Evolutionary conservation across 306 rosid species (phyloP).

Genomic region (Dalbergia cultrata): DNA sequence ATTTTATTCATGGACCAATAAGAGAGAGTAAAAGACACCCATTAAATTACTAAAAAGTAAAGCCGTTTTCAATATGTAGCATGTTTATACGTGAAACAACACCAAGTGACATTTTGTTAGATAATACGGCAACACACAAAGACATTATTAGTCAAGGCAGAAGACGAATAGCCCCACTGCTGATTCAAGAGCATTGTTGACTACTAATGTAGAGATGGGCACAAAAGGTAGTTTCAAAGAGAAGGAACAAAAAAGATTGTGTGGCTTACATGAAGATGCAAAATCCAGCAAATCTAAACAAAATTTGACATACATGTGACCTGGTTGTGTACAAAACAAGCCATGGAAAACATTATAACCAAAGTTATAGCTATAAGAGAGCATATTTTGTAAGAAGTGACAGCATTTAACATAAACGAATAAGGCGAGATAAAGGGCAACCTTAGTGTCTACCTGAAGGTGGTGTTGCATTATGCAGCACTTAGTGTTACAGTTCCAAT

Average conservation of each 20-base stretch:
- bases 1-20: background rate
- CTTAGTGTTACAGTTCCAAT: conserved; percentile 55
- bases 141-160: background rate
- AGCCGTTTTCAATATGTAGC: too few relatives aligned
- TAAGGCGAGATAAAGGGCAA: background rate
- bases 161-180: background rate
- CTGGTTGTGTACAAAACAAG: background rate
- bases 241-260: background rate
- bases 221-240: conserved; percentile 3
- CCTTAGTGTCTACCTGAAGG: conserved; percentile 48
- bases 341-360: too few relatives aligned
- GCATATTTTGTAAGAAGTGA: too few relatives aligned
- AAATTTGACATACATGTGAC: conserved; percentile 3
- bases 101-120: background rate
- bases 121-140: background rate
- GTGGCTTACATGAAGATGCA: conserved; percentile 26
- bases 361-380: too few relatives aligned
- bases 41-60: too few relatives aligned
- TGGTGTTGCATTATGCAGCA: conserved; percentile 38
- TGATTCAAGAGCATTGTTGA: background rate
- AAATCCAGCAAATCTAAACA: conserved; percentile 6
- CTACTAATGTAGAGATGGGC: background rate
- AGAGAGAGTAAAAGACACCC: too few relatives aligned
- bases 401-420: too few relatives aligned
- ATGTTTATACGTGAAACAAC: background rate